Evolutionary conservation across 805 yeast species (phyloP).

Genomic region (Metschnikowia santaceciliae): DNA sequence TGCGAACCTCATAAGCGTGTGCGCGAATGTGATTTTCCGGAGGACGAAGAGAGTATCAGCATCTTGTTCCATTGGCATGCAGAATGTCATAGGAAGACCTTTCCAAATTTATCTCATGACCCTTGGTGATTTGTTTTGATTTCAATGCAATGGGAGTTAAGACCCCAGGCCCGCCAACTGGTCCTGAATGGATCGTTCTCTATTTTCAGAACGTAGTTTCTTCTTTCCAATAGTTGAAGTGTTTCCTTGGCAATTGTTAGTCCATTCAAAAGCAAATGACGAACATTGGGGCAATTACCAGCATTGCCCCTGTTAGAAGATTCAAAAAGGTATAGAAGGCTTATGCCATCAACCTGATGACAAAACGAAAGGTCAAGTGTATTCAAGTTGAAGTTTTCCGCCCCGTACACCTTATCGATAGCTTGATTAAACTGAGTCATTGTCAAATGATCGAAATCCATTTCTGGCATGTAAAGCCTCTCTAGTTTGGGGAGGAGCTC

Average conservation of each 20-base stretch:
- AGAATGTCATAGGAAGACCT: too few relatives aligned
- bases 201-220: constrained; percentile 18
- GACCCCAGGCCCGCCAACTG: constrained; percentile 35
- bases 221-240: constrained; percentile 16
- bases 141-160: constrained; percentile 23
- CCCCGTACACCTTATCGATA: constrained; percentile 17
- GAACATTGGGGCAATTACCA: constrained; percentile 4
- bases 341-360: constrained; percentile 33
- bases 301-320: constrained; percentile 6
- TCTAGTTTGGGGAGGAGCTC: constrained; percentile 18
- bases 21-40: background rate
- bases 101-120: background rate
- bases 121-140: background rate
- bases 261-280: constrained; percentile 28
- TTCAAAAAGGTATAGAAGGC: constrained; percentile 30
- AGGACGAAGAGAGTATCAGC: background rate
- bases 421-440: constrained; percentile 29
- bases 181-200: constrained; percentile 23
- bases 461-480: constrained; percentile 28
- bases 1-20: constrained; percentile 8
- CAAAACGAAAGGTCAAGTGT: constrained; percentile 37
- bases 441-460: constrained; percentile 34
- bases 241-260: constrained; percentile 30
- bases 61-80: background rate
- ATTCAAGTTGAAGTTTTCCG: constrained; percentile 17